Base-by-base conservation (phyloP, 2,329 filamentous ascomycete species). In the Aureobasidium mangrovei region DNA sequence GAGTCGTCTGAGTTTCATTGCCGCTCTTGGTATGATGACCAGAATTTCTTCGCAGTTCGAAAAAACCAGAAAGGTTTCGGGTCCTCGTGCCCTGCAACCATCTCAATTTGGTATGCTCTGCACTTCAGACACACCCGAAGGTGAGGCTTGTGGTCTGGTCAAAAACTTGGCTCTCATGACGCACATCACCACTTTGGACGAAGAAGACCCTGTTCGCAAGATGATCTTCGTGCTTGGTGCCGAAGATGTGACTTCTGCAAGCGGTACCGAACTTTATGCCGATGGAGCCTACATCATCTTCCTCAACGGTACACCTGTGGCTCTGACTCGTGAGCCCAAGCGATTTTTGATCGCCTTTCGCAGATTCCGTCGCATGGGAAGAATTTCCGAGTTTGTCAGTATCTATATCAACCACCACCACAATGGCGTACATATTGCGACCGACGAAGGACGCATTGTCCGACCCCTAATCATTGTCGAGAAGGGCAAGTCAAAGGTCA, bases 121-220 rank as follows among this genome's bases (percentile, higher is more conserved):
- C 67, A 87, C 91, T 0, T 94, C 93, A 8, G 93, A 98, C 76
- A 98, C 93, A 0, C 93, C 93, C 5, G 93, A 98, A 84, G 93
- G 93, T 72, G 93, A 98, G 74, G 91, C 93, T 8, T 98, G 93
- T 73, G 93, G 93, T 77, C 74, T 98, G 55, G 91, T 98, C 62
- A 98, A 98, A 77, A 98, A 98, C 66, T 72, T 98, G 74, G 93
- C 93, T 7, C 77, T 98, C 55, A 98, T 98, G 93, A 98, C 94
- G 49, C 94, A 98, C 66, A 97, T 98, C 62, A 98, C 93, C 0
- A 98, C 93, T 1, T 89, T 95, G 60, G 89, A 95, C 55, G 90
- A 96, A 55, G 93, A 97, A 67, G 88, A 83, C 18, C 91, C 93
- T 1, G 88, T 98, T 12, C 85, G 84, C 63, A 85, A 88, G 63